Percentiles rank a stretch among this genome's conserved stretches.
Conservation (phyloP, 768 basidiomycete genomes). For the Cystofilobasidium capitatum region DNA sequence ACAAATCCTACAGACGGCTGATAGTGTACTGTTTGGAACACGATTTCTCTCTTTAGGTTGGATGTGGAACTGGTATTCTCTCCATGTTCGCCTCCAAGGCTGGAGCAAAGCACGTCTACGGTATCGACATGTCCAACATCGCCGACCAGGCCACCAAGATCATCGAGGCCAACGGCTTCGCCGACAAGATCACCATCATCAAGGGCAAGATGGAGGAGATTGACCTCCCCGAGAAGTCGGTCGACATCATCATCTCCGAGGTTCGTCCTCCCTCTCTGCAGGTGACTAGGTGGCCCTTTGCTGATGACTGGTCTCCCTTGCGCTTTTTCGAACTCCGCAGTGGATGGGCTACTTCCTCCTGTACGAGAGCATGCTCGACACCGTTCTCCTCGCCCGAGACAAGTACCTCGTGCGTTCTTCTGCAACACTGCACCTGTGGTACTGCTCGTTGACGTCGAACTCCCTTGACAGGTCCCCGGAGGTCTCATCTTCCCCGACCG, state of each 20-base stretch:
- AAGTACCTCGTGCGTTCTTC: slow-evolving; percentile 62
- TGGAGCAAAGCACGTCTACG: slow-evolving; percentile 86
- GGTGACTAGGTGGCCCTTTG: neutral
- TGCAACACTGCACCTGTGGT: neutral
- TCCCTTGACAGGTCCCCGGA: slow-evolving; percentile 47
- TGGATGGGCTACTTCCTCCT: slow-evolving; percentile 99
- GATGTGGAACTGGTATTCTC: slow-evolving; percentile 94
- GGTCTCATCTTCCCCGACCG: slow-evolving; percentile 95
- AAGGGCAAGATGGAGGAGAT: slow-evolving; percentile 97
- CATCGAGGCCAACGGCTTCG: slow-evolving; percentile 90
- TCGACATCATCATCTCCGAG: slow-evolving; percentile 98
- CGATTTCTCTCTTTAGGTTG: slow-evolving; percentile 47
- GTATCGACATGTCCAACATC: slow-evolving; percentile 99
- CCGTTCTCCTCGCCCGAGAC: slow-evolving; percentile 90
- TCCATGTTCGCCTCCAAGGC: slow-evolving; percentile 98
- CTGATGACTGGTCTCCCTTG: neutral
- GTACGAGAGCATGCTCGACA: slow-evolving; percentile 99
- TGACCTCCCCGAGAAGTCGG: slow-evolving; percentile 67
- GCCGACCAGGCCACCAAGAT: slow-evolving; percentile 98
- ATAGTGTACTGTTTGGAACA: neutral
- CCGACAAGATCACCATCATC: slow-evolving; percentile 86
- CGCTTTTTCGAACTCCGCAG: slow-evolving; percentile 16
- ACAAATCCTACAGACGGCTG: neutral
- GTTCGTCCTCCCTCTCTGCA: slow-evolving; percentile 28
- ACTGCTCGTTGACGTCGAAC: neutral